Base-by-base conservation (phyloP, 2,329 filamentous ascomycete genomes). In the Cladorrhinum sp. region DNA sequence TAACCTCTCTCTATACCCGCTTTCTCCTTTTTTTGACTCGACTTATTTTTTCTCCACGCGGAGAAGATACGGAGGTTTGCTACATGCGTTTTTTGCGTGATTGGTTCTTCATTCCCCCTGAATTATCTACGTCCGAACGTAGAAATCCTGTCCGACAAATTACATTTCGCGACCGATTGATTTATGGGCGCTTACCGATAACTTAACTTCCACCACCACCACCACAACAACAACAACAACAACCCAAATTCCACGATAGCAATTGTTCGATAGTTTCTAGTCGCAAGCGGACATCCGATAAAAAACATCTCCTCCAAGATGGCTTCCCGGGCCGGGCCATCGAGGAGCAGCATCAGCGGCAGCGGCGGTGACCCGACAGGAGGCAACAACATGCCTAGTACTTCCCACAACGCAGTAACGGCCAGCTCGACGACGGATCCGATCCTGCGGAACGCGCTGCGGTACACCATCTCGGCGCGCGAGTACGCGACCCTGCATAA, bases 401-500 rank as follows among this genome's bases (percentile, higher is more conserved):
- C 32, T 4, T 22, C 18, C 22, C n/a, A n/a, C n/a, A 18, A 5
- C 18, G 52, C 53, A 5, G 25, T 60, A 7, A 62, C 62, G 6
- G 62, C 64, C 16, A 62, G 54, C 18, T 65, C 65, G 20, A 62
- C 63, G 1, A 52, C 60, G 3, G 66, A 68, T 22, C 64, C 65
- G 29, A 82, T 96, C 64, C 81, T 96, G 59, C 90, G 91, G 74
- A 96, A 95, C 74, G 88, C 91, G 49, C 81, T 97, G 61, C 88
- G 92, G 66, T 93, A 96, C 76, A 95, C 90, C 60, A 92, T 93
- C 71, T 89, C 86, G 6, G 87, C 91, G 48, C 86, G 88, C 73
- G 93, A 97, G 74, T 97, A 97, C 75, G 88, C 91, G 66, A 79
- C 88, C 1, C 83, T 97, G 18, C 92, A 96, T 74, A 88, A 89